A percentile compares a stretch with the other conserved stretches of the same genome.
Evolutionary conservation across 495 filamentous ascomycete species (phyloP).

Genomic region (Neohortaea acidophila): DNA sequence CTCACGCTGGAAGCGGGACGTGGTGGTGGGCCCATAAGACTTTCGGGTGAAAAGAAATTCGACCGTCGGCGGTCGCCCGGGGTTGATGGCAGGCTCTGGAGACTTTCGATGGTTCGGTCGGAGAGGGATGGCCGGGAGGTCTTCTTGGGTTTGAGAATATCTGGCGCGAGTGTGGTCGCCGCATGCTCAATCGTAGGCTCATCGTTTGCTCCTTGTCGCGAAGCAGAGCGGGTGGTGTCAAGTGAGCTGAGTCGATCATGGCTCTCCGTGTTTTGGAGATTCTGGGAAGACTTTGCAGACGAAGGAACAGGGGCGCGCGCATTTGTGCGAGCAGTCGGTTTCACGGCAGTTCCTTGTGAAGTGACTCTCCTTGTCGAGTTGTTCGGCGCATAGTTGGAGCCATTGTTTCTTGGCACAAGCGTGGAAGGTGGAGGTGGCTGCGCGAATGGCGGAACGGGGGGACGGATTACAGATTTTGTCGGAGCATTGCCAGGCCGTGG

Average conservation of each 20-base stretch:
- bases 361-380: no score
- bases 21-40: constrained; percentile 40
- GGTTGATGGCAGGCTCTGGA: constrained; percentile 48
- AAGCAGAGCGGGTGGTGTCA: constrained; percentile 19
- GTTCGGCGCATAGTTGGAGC: no score
- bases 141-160: constrained; percentile 11
- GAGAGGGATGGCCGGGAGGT: constrained; percentile 42
- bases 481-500: no score
- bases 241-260: constrained; percentile 19
- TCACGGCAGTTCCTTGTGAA: no score
- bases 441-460: no score
- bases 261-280: constrained; percentile 14
- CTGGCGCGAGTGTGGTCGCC: background rate
- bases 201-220: constrained; percentile 18
- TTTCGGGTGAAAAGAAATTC: constrained; percentile 45
- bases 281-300: no score
- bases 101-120: constrained; percentile 52
- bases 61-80: constrained; percentile 44
- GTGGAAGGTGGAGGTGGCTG: no score
- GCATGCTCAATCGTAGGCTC: constrained; percentile 10
- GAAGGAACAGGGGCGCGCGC: no score
- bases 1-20: constrained; percentile 41
- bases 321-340: no score
- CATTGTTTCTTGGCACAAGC: no score
- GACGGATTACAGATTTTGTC: no score